phyloP scores from a whole-genome alignment of 768 basidiomycete genomes.

The Suillus bovinus region DNA sequence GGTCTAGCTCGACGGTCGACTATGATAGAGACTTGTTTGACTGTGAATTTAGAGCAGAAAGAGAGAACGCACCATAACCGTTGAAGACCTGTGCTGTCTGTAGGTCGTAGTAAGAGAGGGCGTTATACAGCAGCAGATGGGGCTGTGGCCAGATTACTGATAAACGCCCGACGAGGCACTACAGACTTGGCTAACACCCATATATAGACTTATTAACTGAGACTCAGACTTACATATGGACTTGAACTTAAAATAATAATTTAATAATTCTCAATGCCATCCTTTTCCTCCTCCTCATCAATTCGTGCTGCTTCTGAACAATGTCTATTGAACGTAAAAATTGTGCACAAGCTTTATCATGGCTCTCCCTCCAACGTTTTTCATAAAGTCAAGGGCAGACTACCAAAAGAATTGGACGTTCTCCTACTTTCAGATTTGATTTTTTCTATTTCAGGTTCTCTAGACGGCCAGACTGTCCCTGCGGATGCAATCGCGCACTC shows the following conservation, averaged over 20 bases:
- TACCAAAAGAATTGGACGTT: constrained; percentile 46
- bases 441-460: constrained; percentile 53
- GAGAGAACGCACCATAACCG: constrained; percentile 32
- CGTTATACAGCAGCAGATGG: constrained; percentile 18
- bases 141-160: constrained; percentile 31
- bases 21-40: constrained; percentile 3
- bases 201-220: constrained; percentile 13
- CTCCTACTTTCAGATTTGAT: constrained; percentile 48
- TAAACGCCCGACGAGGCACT: constrained; percentile 15
- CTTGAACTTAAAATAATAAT: neutral
- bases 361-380: constrained; percentile 31
- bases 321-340: constrained; percentile 45
- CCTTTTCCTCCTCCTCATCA: constrained; percentile 31
- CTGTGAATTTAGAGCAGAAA: constrained; percentile 11
- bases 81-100: constrained; percentile 13
- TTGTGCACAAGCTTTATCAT: constrained; percentile 44
- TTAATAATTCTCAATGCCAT: constrained; percentile 26
- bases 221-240: neutral
- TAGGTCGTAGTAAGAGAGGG: constrained; percentile 21
- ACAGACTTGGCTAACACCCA: constrained; percentile 30
- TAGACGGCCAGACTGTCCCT: constrained; percentile 45
- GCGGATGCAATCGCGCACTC: constrained; percentile 47
- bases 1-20: constrained; percentile 67
- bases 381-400: constrained; percentile 34
- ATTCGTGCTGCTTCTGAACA: constrained; percentile 46